Evolutionary conservation across 148 eudicot genomes (phyloP), one percentile per base, ranked within the genome.

Genomic region (Fagopyrum homotropicum): DNA sequence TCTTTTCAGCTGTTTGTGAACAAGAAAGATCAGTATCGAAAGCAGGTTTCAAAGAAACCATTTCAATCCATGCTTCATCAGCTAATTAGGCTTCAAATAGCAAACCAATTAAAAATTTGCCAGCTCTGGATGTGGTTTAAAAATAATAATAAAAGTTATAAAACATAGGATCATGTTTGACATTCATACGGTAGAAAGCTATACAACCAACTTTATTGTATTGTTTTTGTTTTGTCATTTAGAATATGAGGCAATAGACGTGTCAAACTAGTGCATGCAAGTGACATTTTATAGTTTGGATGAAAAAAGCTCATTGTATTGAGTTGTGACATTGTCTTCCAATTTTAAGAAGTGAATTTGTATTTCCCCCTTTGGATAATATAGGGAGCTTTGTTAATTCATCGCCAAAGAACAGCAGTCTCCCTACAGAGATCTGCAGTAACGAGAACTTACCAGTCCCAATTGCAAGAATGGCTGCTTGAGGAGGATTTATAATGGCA

Each of bases 401-500:
- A 51, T 16, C 3, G 10, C 15, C 56, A 12, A 51, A 51, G 56
- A 51, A 12, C 56, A 51, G 56, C 60, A 56, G 2, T 56, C 6
- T 56, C 9, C 66, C 35, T 30, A 30, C 1, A 63, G 45, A 63
- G 69, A 63, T 30, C 1, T 29, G 71, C 71, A 5, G 1, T 14
- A 66, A 66, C 46, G 14, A 72, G 9, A 72, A 57, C 84, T 84
- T 84, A 95, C 99, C 94, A 55, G 97, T 80, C 6, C 99, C 99
- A 76, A 95, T 87, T 43, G 99, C 98, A 46, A 95, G 89, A 83
- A 95, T 95, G 78, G 89, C 99, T 6, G 99, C 81, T 72, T 95
- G 99, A 30, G 99, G 98, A 80, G 99, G 99, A 84, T 95, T 95
- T 75, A 92, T 84, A 75, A 95, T 95, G 78, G 99, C 98, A 74